These are phyloP conservation scores for Diplodia corticola DNA, from an alignment of 2,329 filamentous ascomycete genomes.

Conservation along the genomic window DNA sequence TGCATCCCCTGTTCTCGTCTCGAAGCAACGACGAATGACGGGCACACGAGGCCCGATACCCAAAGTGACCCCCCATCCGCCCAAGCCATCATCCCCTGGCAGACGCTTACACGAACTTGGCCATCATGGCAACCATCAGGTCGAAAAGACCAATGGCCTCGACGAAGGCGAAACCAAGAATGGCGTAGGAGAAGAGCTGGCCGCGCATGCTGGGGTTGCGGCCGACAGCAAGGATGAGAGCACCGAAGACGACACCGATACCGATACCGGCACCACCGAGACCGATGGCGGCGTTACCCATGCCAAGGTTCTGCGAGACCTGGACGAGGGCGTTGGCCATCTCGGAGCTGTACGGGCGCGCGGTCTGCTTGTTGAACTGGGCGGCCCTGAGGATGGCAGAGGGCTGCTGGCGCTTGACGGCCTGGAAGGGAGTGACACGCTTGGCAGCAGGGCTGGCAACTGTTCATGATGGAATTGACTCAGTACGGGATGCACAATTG, in stretches of 20 bases:
- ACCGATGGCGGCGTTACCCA: constrained; percentile 79
- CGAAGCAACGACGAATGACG: constrained; percentile 6
- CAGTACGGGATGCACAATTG: constrained; percentile 21
- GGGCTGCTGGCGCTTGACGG: constrained; percentile 73
- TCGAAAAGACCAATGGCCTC: constrained; percentile 75
- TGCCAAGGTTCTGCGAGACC: constrained; percentile 88
- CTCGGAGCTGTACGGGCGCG: constrained; percentile 82
- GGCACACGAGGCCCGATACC: constrained; percentile 20
- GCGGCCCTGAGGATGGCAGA: constrained; percentile 64
- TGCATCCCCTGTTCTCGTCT: constrained; percentile 19
- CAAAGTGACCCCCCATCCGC: constrained; percentile 1
- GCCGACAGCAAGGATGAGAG: constrained; percentile 84
- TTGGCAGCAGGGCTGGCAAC: constrained; percentile 26
- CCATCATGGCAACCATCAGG: constrained; percentile 46
- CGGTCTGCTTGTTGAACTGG: constrained; percentile 46
- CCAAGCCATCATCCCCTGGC: constrained; percentile 20
- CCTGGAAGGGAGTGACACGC: constrained; percentile 63
- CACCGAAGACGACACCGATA: constrained; percentile 93
- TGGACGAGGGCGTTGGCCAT: constrained; percentile 85
- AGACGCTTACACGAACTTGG: constrained; percentile 24
- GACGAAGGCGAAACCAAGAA: constrained; percentile 94
- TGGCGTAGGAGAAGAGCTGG: constrained; percentile 95
- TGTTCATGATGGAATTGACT: constrained; percentile 24
- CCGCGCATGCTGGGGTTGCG: constrained; percentile 93
- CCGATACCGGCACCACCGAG: constrained; percentile 90